phyloP scores from a whole-genome alignment of 257 asterid genomes.

The Knoxia roxburghii region DNA sequence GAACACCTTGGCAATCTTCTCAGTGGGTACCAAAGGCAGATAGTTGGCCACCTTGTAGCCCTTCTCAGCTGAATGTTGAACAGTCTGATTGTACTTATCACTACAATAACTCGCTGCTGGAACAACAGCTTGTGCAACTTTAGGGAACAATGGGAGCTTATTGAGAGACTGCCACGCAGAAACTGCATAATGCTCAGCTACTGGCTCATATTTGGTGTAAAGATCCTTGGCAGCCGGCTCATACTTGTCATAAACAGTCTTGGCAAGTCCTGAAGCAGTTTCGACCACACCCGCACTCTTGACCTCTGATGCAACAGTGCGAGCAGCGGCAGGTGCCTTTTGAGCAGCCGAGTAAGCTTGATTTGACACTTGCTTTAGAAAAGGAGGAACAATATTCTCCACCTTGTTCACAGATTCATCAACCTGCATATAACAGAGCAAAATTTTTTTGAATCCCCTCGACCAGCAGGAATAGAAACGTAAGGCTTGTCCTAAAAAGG shows the following conservation, averaged over 20 bases:
- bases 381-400: slow-evolving; percentile 54
- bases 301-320: slow-evolving; percentile 56
- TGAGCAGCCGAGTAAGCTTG: slow-evolving; percentile 53
- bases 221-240: slow-evolving; percentile 81
- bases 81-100: slow-evolving; percentile 66
- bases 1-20: slow-evolving; percentile 59
- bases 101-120: slow-evolving; percentile 71
- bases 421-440: slow-evolving; percentile 33
- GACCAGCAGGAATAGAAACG: not conserved
- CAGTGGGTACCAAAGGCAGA: slow-evolving; percentile 80
- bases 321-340: slow-evolving; percentile 63
- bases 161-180: slow-evolving; percentile 62
- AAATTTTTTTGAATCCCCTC: not conserved
- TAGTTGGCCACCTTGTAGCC: slow-evolving; percentile 67
- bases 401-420: slow-evolving; percentile 67
- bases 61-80: slow-evolving; percentile 50
- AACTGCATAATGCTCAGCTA: slow-evolving; percentile 78
- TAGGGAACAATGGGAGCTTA: slow-evolving; percentile 66
- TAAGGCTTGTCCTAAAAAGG: too few species aligned
- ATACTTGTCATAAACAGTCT: slow-evolving; percentile 53
- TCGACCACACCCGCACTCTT: slow-evolving; percentile 62
- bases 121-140: slow-evolving; percentile 56
- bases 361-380: slow-evolving; percentile 47
- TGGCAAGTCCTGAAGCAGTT: slow-evolving; percentile 73
- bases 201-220: slow-evolving; percentile 70